A percentile compares a stretch with the other conserved stretches of the same genome.
phyloP scores from a whole-genome alignment of 2,329 filamentous ascomycete genomes.

The Neoarthrinium moseri region DNA sequence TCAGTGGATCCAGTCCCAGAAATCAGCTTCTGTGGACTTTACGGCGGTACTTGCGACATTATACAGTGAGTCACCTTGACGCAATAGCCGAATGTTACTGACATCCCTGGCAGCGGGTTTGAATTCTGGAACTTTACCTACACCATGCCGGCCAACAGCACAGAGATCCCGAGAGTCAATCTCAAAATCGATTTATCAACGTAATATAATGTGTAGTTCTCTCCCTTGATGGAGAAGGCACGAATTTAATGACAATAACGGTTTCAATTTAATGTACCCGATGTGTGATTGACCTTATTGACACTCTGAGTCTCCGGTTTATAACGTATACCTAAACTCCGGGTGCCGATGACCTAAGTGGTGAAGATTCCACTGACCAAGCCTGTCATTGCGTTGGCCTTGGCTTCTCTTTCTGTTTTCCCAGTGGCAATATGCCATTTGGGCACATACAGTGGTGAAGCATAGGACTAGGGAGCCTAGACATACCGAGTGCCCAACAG shows the following conservation, averaged over 20 bases:
- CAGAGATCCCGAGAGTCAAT: constrained; percentile 7
- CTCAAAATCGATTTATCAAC: constrained; percentile 7
- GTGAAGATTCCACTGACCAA: constrained; percentile 27
- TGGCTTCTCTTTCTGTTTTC: constrained; percentile 38
- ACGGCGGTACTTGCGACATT: constrained; percentile 11
- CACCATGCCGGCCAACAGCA: constrained; percentile 11
- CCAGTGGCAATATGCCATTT: constrained; percentile 36
- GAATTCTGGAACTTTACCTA: constrained; percentile 24
- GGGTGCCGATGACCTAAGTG: constrained; percentile 39
- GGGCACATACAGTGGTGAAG: constrained; percentile 26
- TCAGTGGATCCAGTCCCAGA: constrained; percentile 28
- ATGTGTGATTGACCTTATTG: too few species aligned
- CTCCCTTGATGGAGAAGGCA: too few species aligned
- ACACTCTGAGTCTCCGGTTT: background rate
- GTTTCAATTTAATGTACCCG: too few species aligned
- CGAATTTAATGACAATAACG: too few species aligned
- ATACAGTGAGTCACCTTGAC: constrained; percentile 11
- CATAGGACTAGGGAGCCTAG: constrained; percentile 35
- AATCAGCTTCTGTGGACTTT: constrained; percentile 31
- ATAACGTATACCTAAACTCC: constrained; percentile 35
- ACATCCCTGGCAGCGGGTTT: constrained; percentile 18
- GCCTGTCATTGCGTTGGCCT: constrained; percentile 34
- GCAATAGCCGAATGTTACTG: background rate
- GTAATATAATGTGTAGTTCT: too few species aligned
- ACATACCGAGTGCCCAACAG: constrained; percentile 38